Evolutionary conservation across 768 basidiomycete genomes (phyloP).

Genomic region (Lentinula detonsa): DNA sequence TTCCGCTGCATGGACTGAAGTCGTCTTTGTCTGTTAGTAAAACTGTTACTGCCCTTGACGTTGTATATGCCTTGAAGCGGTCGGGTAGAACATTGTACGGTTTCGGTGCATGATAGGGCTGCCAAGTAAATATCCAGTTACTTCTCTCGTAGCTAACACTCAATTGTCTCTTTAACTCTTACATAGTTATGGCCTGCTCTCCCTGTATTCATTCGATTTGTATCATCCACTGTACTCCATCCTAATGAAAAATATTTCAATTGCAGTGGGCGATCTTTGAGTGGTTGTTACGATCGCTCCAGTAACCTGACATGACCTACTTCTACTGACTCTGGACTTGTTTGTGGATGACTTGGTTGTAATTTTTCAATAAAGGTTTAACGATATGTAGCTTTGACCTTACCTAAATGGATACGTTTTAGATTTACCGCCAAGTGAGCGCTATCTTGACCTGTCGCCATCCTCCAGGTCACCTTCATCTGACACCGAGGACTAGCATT

Average conservation of each 20-base stretch:
- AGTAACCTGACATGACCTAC: too few species aligned
- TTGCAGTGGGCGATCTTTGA: too few species aligned
- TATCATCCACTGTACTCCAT: neutral
- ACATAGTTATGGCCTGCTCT: neutral
- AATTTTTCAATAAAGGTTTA: too few species aligned
- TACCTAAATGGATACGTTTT: too few species aligned
- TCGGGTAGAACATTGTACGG: conserved; percentile 5
- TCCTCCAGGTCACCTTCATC: too few species aligned
- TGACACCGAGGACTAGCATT: too few species aligned
- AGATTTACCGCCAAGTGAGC: too few species aligned
- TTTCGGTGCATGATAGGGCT: neutral
- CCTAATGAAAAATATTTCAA: neutral
- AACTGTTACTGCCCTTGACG: conserved; percentile 6
- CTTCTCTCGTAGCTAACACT: neutral
- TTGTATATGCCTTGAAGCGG: conserved; percentile 5
- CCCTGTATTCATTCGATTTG: neutral
- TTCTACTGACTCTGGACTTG: too few species aligned
- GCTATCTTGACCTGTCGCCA: too few species aligned
- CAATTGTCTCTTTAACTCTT: neutral
- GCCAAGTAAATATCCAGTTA: neutral
- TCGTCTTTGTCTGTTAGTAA: neutral
- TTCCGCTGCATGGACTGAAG: neutral
- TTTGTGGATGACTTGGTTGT: too few species aligned
- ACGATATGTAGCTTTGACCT: too few species aligned
- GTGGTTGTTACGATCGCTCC: too few species aligned